Evolutionary conservation across 768 basidiomycete species (phyloP).

Genomic region (Lactifluus hygrophoroides): DNA sequence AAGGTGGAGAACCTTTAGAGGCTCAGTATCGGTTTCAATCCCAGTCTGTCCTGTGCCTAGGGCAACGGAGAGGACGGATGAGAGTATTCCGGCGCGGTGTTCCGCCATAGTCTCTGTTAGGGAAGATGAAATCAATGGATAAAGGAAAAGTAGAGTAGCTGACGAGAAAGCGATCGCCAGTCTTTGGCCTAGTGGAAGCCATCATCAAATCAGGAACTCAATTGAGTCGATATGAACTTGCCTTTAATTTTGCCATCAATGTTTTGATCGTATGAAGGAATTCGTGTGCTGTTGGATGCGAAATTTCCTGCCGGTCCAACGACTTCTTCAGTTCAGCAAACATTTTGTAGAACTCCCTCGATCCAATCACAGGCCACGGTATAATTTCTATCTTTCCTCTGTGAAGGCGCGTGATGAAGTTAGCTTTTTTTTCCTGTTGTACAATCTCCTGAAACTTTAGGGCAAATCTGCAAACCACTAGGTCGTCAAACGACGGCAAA

Average conservation of each 20-base stretch:
- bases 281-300: constrained; percentile 42
- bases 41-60: constrained; percentile 40
- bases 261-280: constrained; percentile 52
- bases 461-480: constrained; percentile 16
- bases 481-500: not conserved
- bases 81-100: constrained; percentile 33
- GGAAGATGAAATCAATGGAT: not conserved
- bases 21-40: constrained; percentile 36
- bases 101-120: constrained; percentile 38
- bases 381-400: constrained; percentile 25
- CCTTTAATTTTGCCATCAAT: constrained; percentile 60
- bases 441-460: constrained; percentile 31
- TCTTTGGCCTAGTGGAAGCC: constrained; percentile 40
- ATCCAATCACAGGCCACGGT: no score
- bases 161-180: constrained; percentile 56
- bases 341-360: constrained; percentile 31
- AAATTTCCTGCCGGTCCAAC: constrained; percentile 40
- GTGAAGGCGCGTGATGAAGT: constrained; percentile 54
- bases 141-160: constrained; percentile 18
- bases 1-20: constrained; percentile 35
- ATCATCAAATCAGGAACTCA: not conserved
- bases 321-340: constrained; percentile 39
- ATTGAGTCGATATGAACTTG: no score
- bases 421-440: constrained; percentile 47
- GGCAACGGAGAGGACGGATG: constrained; percentile 36